Evolutionary conservation across 768 basidiomycete genomes (phyloP), one percentile per base, ranked within the genome.

Genomic region (Suillus luteus): DNA sequence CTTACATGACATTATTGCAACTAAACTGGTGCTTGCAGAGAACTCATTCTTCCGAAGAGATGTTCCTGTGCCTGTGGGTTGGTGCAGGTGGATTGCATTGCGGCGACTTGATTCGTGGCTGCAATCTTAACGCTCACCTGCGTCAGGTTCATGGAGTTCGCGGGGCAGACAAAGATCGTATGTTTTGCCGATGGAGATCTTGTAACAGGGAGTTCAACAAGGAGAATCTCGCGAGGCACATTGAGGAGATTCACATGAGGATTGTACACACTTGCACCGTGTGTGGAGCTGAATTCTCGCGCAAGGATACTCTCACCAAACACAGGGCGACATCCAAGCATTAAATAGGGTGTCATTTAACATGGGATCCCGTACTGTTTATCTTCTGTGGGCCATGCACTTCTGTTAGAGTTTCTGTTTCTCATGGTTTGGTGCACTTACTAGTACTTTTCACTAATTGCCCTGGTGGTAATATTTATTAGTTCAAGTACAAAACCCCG

Each of bases 171-270:
- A 58, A 27, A 2, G 1, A 1, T 17, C 38, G 1, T 10, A 2
- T 38, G 15, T 4, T 0, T 5, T 58, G 55, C 38, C 24, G 0
- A 19, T 58, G 55, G 55, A 1, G 27, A 1, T 2, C 17, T 17
- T 58, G 57, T 19, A 2, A 24, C 3, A 6, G 1, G 24, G 38
- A 12, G 10, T 0, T 58, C 10, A 58, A 58, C 1, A 24, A 24
- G 17, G 24, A 17, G 67, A 33, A 4, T 27, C 24, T 58, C 17
- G 2, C 10, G 38, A 40, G 75, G 1, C 73, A 74, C 14, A 49
- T 76, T 1, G 67, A 75, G 49, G 75, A 74, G 19, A 62, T 2
- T 2, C 75, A 74, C 24, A 59, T 74, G 3, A 54, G 40, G 11
- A 67, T 63, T 43, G 57, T 48, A 2, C 68, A 73, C 27, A 27